These are phyloP conservation scores for Calophaca sinica DNA, from an alignment of 306 rosid species.

Conservation along the genomic window DNA sequence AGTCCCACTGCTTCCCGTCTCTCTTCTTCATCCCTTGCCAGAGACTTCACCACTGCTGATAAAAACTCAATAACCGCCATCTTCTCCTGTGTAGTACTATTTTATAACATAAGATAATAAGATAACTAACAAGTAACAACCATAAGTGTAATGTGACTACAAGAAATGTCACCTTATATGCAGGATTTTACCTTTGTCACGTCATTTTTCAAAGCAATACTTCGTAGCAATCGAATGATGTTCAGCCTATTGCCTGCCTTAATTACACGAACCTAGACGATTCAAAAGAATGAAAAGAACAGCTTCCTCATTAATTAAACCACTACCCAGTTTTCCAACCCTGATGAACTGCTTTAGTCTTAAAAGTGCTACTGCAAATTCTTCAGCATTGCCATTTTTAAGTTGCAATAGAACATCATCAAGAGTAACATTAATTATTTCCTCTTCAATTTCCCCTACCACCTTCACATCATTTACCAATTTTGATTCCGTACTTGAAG, in stretches of 20 bases:
- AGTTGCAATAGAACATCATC: slow-evolving; percentile 63
- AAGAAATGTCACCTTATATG: slow-evolving; percentile 9
- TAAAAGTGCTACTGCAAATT: slow-evolving; percentile 56
- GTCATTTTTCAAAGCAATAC: slow-evolving; percentile 53
- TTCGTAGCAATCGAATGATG: slow-evolving; percentile 58
- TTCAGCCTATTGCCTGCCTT: slow-evolving; percentile 49
- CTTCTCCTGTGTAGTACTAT: slow-evolving; percentile 71
- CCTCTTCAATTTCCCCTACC: slow-evolving; percentile 62
- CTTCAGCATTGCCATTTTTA: slow-evolving; percentile 70
- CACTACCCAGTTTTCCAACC: slow-evolving; percentile 47
- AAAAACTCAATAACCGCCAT: slow-evolving; percentile 64
- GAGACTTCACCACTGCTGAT: slow-evolving; percentile 69
- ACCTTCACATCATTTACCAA: slow-evolving; percentile 51
- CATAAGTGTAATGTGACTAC: slow-evolving; percentile 9
- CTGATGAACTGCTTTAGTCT: slow-evolving; percentile 55
- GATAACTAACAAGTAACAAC: slow-evolving; percentile 40
- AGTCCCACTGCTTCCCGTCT: slow-evolving; percentile 79
- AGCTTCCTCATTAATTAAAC: slow-evolving; percentile 59
- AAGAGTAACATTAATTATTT: slow-evolving; percentile 42
- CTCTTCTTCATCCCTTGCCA: slow-evolving; percentile 71
- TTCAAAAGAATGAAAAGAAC: slow-evolving; percentile 58
- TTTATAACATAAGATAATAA: slow-evolving; percentile 41
- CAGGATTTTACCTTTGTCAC: slow-evolving; percentile 63
- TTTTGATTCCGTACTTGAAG: slow-evolving; percentile 59
- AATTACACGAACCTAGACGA: slow-evolving; percentile 63